Percentiles rank a stretch among this genome's conserved stretches.
phyloP scores from a whole-genome alignment of 208 protist genomes.

The Trypanosoma lewisi region DNA sequence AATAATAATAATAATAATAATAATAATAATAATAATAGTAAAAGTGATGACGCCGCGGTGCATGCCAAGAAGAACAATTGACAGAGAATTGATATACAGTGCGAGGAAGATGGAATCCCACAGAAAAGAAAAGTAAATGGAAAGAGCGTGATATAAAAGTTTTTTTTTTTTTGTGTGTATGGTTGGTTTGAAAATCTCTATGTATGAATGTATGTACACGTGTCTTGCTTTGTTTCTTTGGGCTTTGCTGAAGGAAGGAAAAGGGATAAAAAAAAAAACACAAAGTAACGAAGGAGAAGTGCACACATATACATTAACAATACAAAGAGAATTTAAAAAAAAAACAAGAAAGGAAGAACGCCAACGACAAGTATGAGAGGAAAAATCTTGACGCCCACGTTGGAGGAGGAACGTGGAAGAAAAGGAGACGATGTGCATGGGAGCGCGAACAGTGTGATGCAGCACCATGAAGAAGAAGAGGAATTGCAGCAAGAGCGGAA shows the following conservation, averaged over 20 bases:
- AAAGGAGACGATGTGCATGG: no score
- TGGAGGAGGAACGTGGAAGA: no score
- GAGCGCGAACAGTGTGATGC: no score
- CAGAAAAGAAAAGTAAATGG: not conserved
- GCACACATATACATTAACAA: no score
- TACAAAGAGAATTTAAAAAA: no score
- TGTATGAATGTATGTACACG: not conserved
- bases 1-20: not conserved
- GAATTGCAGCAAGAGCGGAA: not conserved
- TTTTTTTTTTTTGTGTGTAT: not conserved
- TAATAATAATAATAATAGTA: constrained; percentile 2
- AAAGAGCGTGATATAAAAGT: not conserved
- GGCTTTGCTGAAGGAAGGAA: not conserved
- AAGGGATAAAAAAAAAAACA: not conserved
- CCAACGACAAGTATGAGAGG: no score
- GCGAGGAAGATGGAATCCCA: no score
- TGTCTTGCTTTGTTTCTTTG: not conserved
- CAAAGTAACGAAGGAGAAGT: not conserved
- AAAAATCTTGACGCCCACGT: no score
- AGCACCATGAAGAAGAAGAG: no score
- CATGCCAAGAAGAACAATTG: constrained; percentile 22
- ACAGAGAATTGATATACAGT: not conserved
- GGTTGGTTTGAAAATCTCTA: no score
- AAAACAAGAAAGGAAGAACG: no score
- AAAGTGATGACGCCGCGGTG: not conserved